Conservation (phyloP, 345 rosid species). For the Eucalyptus sp. region DNA sequence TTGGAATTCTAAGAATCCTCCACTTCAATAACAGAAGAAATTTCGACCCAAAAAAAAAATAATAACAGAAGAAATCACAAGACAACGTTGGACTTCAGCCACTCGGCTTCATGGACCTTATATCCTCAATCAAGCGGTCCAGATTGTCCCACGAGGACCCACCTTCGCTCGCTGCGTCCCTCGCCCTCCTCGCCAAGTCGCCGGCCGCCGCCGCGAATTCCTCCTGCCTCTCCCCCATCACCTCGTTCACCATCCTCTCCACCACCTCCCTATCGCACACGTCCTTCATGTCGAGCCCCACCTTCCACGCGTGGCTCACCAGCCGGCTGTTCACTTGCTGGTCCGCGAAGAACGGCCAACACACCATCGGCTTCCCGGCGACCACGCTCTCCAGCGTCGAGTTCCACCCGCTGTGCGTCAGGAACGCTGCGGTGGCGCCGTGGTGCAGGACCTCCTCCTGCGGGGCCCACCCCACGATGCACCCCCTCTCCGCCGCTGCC, state of each 20-base stretch:
- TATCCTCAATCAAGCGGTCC: slow-evolving; percentile 23
- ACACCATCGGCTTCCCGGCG: slow-evolving; percentile 60
- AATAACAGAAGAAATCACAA: background rate
- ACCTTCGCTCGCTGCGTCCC: slow-evolving; percentile 1
- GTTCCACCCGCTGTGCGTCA: slow-evolving; percentile 78
- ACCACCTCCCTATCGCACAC: slow-evolving; percentile 30
- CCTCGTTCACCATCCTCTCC: slow-evolving; percentile 36
- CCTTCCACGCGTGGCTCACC: slow-evolving; percentile 42
- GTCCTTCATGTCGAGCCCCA: slow-evolving; percentile 68
- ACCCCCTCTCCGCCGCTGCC: background rate
- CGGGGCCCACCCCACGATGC: slow-evolving; percentile 24
- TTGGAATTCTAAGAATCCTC: background rate
- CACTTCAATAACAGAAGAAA: background rate
- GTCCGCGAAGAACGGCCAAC: slow-evolving; percentile 59
- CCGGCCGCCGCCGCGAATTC: slow-evolving; percentile 11
- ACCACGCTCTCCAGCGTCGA: slow-evolving; percentile 59
- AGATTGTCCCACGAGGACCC: slow-evolving; percentile 26
- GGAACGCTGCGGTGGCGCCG: slow-evolving; percentile 38
- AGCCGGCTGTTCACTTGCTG: slow-evolving; percentile 51
- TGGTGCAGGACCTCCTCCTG: slow-evolving; percentile 43
- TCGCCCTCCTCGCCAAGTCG: slow-evolving; percentile 13
- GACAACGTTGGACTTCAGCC: background rate
- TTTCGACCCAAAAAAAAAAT: too few relatives aligned
- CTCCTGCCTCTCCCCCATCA: slow-evolving; percentile 45
- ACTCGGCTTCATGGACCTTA: background rate